phyloP scores from a whole-genome alignment of 352 stramenopile genomes.

The Pythium aristosporum region DNA sequence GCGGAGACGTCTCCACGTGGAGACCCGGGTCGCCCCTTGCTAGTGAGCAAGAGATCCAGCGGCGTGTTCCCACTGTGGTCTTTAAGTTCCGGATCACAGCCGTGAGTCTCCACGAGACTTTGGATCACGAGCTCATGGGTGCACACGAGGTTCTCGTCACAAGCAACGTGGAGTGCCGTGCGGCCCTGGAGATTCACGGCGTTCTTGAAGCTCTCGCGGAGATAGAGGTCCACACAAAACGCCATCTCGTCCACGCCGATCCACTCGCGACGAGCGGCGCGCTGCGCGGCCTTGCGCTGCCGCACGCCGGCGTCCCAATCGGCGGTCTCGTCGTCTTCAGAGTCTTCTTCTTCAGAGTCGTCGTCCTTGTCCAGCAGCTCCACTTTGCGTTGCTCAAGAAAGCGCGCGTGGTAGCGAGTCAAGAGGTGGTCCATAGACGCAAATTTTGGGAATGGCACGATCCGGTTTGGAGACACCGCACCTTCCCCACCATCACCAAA shows the following conservation, averaged over 20 bases:
- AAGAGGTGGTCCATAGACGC: conserved; percentile 47
- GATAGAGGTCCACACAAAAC: conserved; percentile 63
- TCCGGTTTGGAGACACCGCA: conserved; percentile 16
- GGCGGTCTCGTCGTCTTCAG: conserved; percentile 25
- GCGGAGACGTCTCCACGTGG: conserved; percentile 38
- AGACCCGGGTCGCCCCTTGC: conserved; percentile 57
- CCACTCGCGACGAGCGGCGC: conserved; percentile 34
- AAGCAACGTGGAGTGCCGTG: conserved; percentile 68
- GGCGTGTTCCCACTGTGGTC: conserved; percentile 48
- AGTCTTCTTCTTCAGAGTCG: conserved; percentile 30
- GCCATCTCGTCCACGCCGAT: conserved; percentile 44
- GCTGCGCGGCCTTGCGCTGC: conserved; percentile 19
- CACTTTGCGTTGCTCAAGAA: conserved; percentile 25
- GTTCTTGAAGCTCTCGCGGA: conserved; percentile 68
- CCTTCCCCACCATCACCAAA: conserved; percentile 27
- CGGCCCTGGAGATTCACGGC: conserved; percentile 59
- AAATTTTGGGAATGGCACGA: conserved; percentile 5
- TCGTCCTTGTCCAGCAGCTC: conserved; percentile 21
- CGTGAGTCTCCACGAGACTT: conserved; percentile 46
- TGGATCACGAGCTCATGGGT: conserved; percentile 72
- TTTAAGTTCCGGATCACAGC: conserved; percentile 47
- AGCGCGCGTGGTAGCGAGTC: conserved; percentile 34
- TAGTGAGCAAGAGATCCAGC: conserved; percentile 46
- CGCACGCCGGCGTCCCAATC: conserved; percentile 34
- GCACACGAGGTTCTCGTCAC: conserved; percentile 81